A percentile compares a stretch with the other conserved stretches of the same genome.
Conservation (phyloP, 306 rosid species). For the Prunus mume region DNA sequence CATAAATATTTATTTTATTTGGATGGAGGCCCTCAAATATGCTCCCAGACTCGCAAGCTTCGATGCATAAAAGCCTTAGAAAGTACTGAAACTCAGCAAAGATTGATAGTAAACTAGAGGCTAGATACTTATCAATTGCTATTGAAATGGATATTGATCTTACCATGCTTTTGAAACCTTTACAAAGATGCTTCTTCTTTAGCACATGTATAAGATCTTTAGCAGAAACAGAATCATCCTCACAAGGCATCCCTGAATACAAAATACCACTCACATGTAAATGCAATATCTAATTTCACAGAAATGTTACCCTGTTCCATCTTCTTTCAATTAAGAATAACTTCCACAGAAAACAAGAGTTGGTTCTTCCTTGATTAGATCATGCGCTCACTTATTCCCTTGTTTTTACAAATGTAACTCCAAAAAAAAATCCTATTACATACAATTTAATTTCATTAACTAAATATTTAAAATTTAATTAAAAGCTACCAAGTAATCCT, state of each 20-base stretch:
- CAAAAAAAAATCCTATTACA: too few relatives aligned
- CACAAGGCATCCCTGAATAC: conserved; percentile 43
- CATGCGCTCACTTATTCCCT: too few relatives aligned
- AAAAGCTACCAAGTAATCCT: conserved; percentile 29
- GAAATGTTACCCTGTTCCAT: background rate
- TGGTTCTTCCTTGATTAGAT: background rate
- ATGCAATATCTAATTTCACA: background rate
- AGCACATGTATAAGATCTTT: conserved; percentile 42
- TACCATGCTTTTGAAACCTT: conserved; percentile 50
- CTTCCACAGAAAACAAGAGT: too few relatives aligned
- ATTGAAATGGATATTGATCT: background rate
- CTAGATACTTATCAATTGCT: too few relatives aligned
- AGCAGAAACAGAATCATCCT: background rate
- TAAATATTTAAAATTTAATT: background rate
- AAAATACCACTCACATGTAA: background rate
- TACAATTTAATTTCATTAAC: too few relatives aligned
- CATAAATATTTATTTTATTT: conserved; percentile 44
- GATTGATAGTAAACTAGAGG: too few relatives aligned
- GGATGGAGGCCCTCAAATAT: conserved; percentile 69
- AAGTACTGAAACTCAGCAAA: background rate
- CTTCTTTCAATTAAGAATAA: too few relatives aligned
- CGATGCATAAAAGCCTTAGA: conserved; percentile 18
- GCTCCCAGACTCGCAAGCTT: conserved; percentile 83
- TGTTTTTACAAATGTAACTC: too few relatives aligned
- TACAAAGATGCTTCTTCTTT: conserved; percentile 47